These are phyloP conservation scores for Delonix regia DNA, from an alignment of 306 rosid species.

Conservation along the genomic window DNA sequence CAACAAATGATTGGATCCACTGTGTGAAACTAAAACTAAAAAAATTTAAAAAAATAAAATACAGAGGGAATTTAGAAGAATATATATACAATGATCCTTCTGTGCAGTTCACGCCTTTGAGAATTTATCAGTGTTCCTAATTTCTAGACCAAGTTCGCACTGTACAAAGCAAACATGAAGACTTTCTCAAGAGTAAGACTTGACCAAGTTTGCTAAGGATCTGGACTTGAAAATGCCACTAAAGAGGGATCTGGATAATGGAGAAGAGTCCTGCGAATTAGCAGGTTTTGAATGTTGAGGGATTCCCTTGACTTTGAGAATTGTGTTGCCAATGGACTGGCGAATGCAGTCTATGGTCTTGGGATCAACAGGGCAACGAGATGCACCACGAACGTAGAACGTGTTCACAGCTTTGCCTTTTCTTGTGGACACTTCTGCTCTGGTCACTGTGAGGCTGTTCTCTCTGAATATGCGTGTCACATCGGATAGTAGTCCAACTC, in stretches of 20 bases:
- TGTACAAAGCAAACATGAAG: slow-evolving; percentile 41
- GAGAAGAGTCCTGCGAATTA: slow-evolving; percentile 66
- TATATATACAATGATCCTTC: too few species aligned
- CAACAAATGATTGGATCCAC: slow-evolving; percentile 43
- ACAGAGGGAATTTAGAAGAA: slow-evolving; percentile 37
- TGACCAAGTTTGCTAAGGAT: slow-evolving; percentile 82
- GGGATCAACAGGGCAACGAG: slow-evolving; percentile 76
- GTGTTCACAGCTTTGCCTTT: slow-evolving; percentile 90
- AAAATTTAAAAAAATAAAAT: neutral
- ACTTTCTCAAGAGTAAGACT: slow-evolving; percentile 67
- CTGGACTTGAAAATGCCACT: slow-evolving; percentile 91
- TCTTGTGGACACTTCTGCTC: slow-evolving; percentile 92
- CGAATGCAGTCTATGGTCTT: slow-evolving; percentile 79
- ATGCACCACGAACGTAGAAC: slow-evolving; percentile 86
- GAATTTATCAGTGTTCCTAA: slow-evolving; percentile 41
- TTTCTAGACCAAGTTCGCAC: slow-evolving; percentile 39
- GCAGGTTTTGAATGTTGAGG: slow-evolving; percentile 58
- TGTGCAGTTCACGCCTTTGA: slow-evolving; percentile 33
- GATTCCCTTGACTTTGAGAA: slow-evolving; percentile 86
- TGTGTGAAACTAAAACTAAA: slow-evolving; percentile 42
- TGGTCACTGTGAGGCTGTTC: slow-evolving; percentile 89
- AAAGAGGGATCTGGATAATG: slow-evolving; percentile 63
- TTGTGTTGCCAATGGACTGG: slow-evolving; percentile 77
- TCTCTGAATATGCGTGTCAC: slow-evolving; percentile 93
- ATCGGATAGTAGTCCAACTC: slow-evolving; percentile 85